Base-by-base conservation (phyloP, 1,284 basidiomycete genomes). In the Marasmius fiardii region DNA sequence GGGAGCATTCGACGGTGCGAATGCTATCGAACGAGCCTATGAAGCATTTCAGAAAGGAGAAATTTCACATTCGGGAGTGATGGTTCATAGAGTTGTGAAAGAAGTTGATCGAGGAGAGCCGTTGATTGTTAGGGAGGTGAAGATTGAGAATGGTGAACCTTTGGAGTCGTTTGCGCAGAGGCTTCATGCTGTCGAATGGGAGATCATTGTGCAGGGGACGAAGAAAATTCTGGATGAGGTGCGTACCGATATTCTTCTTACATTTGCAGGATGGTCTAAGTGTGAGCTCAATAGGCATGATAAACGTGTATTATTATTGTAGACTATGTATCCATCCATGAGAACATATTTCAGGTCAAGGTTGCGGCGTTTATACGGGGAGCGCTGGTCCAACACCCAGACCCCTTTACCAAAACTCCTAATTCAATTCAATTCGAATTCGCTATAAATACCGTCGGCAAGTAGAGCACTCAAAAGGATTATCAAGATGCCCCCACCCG, bases 101-200 rank as follows among this genome's bases (percentile, higher is more conserved):
- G 93, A 96, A 67, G 95, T 99, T 11, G 97, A 99, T 71, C 82
- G 88, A 5, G 97, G 96, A 1, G 86, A 91, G 65, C 95, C 96
- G 0, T 67, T 99, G 37, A 70, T 98, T 26, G 88, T 95, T 45
- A 76, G 83, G 56, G 83, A 93, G 65, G 83, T 99, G 11, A 80
- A 83, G 60, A 87, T 97, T 56, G 72, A 74, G 60, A 74, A 86
- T 66, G 90, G 81, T 11, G 95, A 98, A 63, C 72, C 81, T 4
- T 70, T 91, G 56, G 89, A 90, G 59, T 78, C 76, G 43, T 88
- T 96, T 61, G 92, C 95, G 67, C 78, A 79, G 62, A 78, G 91
- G 60, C 76, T 99, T 65, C 96, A 98, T 68, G 70, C 71, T 58
- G 78, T 87, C 16, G 96, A 99, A 71, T 97, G 97, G 80, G 82